Base-by-base conservation (phyloP, 805 yeast genomes). In the Lipomyces sp. region DNA sequence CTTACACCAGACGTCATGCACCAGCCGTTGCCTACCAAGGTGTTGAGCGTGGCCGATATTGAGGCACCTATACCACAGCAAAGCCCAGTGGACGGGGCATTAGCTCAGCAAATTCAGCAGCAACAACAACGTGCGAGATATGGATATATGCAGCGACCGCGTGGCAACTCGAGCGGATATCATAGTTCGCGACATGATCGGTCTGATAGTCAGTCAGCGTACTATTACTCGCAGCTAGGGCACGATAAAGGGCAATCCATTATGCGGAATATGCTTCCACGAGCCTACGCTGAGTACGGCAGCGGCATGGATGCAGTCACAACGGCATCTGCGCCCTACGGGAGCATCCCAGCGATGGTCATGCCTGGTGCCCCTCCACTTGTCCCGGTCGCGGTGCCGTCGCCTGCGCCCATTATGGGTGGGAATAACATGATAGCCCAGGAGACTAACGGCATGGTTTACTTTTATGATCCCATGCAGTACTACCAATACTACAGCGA, bases 1-100 rank as follows among this genome's bases (percentile, higher is more conserved):
- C 40, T 41, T 33, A 50, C 58, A 11, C 58, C 54, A 7, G 50
- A 46, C 5, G 55, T 53, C 18, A 53, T 53, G 58, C 58, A 53
- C 33, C 58, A 53, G 34, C 58, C 58, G 16, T 48, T 48, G 16
- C 58, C 58, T 10, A 53, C 55, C 5, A 53, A 53, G 40, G 32
- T 49, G n/a, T 39, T 53, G 39, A 53, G 52, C 34, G 47, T 53
- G 26, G 52, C 54, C 2, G 58, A 53, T 32, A 53, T 53, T 23
- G 58, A 53, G 28, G 49, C 51, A 16, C 41, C 53, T 4, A 21
- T 39, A 14, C 16, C 32, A 10, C 42, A 28, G 37, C 45, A 31
- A 14, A 53, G 55, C 36, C 55, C 54, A 2, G 21, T 28, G 4
- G 37, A n/a, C 22, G 37, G 23, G 7, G 28, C 39, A 3, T 29